A percentile compares a stretch with the other conserved stretches of the same genome.
phyloP scores from a whole-genome alignment of 2,329 filamentous ascomycete genomes.

The Hypomyces rosellus region DNA sequence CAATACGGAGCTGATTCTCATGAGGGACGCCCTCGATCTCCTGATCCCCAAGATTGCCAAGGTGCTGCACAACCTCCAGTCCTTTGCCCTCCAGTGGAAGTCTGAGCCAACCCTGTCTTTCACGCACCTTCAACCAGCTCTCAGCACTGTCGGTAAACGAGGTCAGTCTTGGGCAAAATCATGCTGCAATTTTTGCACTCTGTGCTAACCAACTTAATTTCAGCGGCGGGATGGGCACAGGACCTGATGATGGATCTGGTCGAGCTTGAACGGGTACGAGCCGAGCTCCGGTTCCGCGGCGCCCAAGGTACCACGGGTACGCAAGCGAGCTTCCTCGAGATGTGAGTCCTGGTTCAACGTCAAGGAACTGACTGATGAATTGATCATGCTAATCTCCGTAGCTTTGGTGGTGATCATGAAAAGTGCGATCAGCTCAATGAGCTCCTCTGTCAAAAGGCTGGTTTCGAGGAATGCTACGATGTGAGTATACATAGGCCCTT shows the following conservation, averaged over 20 bases:
- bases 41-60: conserved; percentile 71
- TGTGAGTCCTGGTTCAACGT: conserved; percentile 3
- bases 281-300: conserved; percentile 65
- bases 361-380: conserved; percentile 6
- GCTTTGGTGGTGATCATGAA: conserved; percentile 39
- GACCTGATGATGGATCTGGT: conserved; percentile 60
- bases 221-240: conserved; percentile 61
- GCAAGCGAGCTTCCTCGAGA: conserved; percentile 62
- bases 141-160: conserved; percentile 59
- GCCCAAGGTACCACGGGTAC: conserved; percentile 64
- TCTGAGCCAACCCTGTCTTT: conserved; percentile 66
- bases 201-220: conserved; percentile 9
- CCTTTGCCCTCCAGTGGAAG: conserved; percentile 70
- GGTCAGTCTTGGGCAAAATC: conserved; percentile 28
- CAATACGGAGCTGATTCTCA: conserved; percentile 72
- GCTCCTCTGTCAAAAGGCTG: conserved; percentile 48
- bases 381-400: not conserved
- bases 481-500: conserved; percentile 33
- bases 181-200: not conserved
- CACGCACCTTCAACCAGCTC: conserved; percentile 57
- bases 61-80: conserved; percentile 66
- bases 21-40: conserved; percentile 58
- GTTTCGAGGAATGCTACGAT: conserved; percentile 44
- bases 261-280: conserved; percentile 62
- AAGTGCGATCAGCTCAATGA: conserved; percentile 51